A percentile compares a stretch with the other conserved stretches of the same genome.
Conservation (phyloP, 2,329 filamentous ascomycete genomes). For the Ascochyta rabiei region DNA sequence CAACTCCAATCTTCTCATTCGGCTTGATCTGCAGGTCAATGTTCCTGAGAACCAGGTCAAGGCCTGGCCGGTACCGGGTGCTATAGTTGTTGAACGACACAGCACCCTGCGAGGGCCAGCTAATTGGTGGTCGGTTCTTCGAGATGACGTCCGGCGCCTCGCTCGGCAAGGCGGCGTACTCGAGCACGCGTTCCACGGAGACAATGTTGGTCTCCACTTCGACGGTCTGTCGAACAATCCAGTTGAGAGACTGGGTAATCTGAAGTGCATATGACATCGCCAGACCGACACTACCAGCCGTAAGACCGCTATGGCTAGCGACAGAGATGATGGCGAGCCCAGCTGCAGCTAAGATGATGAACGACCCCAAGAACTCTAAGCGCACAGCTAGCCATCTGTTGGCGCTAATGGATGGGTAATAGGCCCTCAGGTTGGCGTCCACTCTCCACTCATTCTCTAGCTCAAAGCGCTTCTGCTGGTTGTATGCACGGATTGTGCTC, state of each 20-base stretch:
- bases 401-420: constrained; percentile 93
- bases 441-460: constrained; percentile 97
- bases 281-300: constrained; percentile 81
- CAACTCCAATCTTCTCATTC: constrained; percentile 97
- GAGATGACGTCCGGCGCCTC: constrained; percentile 95
- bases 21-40: constrained; percentile 91
- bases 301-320: constrained; percentile 66
- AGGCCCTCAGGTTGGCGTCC: constrained; percentile 91
- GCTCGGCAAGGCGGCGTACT: constrained; percentile 88
- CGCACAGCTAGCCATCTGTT: constrained; percentile 90
- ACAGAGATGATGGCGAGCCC: constrained; percentile 83
- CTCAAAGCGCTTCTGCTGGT: constrained; percentile 84
- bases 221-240: constrained; percentile 97
- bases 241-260: constrained; percentile 96
- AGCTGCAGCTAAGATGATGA: constrained; percentile 89
- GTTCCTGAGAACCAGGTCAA: constrained; percentile 92
- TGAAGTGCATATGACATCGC: constrained; percentile 97
- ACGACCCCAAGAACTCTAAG: constrained; percentile 90
- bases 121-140: constrained; percentile 81
- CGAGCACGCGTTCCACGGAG: constrained; percentile 94
- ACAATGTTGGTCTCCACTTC: constrained; percentile 99
- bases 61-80: constrained; percentile 85
- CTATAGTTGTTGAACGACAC: constrained; percentile 94
- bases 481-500: constrained; percentile 93
- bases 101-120: constrained; percentile 89